A percentile compares a stretch with the other conserved stretches of the same genome.
phyloP scores from a whole-genome alignment of 306 rosid species.

The Lathyrus tuberosus region DNA sequence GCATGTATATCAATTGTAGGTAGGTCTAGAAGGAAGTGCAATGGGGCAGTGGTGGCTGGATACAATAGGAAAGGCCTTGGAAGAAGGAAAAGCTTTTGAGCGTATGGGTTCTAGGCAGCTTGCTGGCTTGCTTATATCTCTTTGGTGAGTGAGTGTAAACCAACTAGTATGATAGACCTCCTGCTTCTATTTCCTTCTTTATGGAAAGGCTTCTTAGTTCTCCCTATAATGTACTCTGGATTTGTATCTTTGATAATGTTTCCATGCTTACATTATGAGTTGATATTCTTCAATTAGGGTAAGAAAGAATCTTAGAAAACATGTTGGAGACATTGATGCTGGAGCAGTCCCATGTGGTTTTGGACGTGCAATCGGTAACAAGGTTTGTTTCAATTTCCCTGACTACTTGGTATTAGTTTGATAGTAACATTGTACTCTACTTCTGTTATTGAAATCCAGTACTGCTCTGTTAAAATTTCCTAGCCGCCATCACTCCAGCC shows the following conservation, averaged over 20 bases:
- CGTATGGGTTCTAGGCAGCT: slow-evolving; percentile 99
- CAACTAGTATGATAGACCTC: slow-evolving; percentile 27
- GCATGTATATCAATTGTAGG: slow-evolving; percentile 60
- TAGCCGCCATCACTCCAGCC: slow-evolving; percentile 21
- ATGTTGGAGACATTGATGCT: slow-evolving; percentile 93
- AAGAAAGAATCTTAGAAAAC: slow-evolving; percentile 83
- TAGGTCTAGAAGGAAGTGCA: slow-evolving; percentile 99
- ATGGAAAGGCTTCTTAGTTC: slow-evolving; percentile 16
- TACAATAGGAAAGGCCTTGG: slow-evolving; percentile 92
- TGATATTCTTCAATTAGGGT: slow-evolving; percentile 70
- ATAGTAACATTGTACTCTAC: slow-evolving; percentile 12
- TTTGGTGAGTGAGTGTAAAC: slow-evolving; percentile 66
- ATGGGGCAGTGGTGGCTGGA: slow-evolving; percentile 98
- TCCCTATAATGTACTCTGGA: slow-evolving; percentile 14
- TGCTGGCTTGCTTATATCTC: slow-evolving; percentile 98
- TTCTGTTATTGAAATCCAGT: slow-evolving; percentile 27
- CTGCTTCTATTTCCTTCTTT: slow-evolving; percentile 27
- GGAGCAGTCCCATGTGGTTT: slow-evolving; percentile 98
- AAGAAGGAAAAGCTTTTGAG: slow-evolving; percentile 86
- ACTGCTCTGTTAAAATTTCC: slow-evolving; percentile 20
- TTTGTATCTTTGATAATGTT: slow-evolving; percentile 31
- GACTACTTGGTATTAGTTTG: slow-evolving; percentile 27
- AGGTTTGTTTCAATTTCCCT: slow-evolving; percentile 63
- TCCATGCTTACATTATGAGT: slow-evolving; percentile 39
- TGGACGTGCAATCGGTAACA: slow-evolving; percentile 98